Base-by-base conservation (phyloP, 495 filamentous ascomycete genomes). In the Tuber microsphaerosporum region DNA sequence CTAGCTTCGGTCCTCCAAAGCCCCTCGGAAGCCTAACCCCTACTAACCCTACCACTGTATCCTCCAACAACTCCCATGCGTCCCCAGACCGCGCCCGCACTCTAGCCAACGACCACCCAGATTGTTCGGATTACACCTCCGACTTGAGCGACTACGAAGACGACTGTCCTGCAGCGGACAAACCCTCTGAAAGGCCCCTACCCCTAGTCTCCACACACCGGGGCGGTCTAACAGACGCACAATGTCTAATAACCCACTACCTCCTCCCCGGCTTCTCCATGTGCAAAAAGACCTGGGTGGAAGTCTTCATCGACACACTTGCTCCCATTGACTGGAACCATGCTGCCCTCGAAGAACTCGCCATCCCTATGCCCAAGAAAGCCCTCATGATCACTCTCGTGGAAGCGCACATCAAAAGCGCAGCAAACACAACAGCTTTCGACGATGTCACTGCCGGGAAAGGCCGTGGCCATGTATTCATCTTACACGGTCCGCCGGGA, bases 391-490 rank as follows among this genome's bases (percentile, higher is more conserved):
- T 85, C 72, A 85, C 88, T 9, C 85, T 90, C 17, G 86, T 88
- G 68, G 84, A 85, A 75, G 83, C 82, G 14, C 86, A 87, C 75
- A 76, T 84, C 19, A 81, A 84, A 26, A 20, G 48, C 48, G 48
- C 48, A 51, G 48, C 48, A 51, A 81, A 83, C 44, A 84, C 79
- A 1, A 83, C 83, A 17, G 69, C 72, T 20, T 82, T 81, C 72
- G 80, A 81, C 79, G 87, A 89, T 77, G 78, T 88, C 46, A 85
- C 87, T 69, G 77, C 82, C 56, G 86, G 87, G 75, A 89, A 90
- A 81, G 90, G 90, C 45, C 87, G 87, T 72, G 89, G 89, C 14
- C 84, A 90, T n/a, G 87, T 89, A 65, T 85, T 87, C 39, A 84
- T 91, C 2, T 85, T 91, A 0, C 87, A 87, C 43, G 90, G 90